Base-by-base conservation (phyloP, 2,329 filamentous ascomycete genomes). In the Hypoxylon sp. region DNA sequence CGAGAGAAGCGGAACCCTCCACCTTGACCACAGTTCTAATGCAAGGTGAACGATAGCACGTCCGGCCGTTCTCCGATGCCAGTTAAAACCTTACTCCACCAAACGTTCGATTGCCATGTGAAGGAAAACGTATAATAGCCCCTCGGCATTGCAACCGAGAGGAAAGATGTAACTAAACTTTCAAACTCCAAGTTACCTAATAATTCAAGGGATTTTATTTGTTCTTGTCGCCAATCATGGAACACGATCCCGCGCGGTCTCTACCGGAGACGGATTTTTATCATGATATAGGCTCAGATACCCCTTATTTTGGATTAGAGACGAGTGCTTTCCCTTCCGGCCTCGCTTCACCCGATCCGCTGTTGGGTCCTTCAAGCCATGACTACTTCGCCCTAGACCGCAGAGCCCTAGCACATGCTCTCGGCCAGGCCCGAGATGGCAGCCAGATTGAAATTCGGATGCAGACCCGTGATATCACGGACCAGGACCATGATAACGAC, bases 281-380 rank as follows among this genome's bases (percentile, higher is more conserved):
- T 31, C 54, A 47, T 24, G 65, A 66, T 17, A 14, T 44, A 11
- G 70, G 59, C 39, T 13, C 60, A 24, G 59, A 72, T 33, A 70
- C 70, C 11, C 65, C 68, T 11, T 66, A 67, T 17, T 52, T 69
- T 6, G 63, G 56, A 31, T 29, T 69, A n/a, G 68, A 65, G 2
- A 60, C 63, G 0, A 57, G 54, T 22, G 60, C 70, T 39, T 63
- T 69, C 42, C 70, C 67, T 29, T 73, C 71, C 10, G 61, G 67
- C 39, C 35, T 73, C 31, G 69, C 69, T 2, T 73, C 71, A n/a
- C 65, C 71, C 22, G 70, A 72, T 31, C 65, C 71, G 37, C 47
- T 73, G 22, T 53, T 72, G 6, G 65, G 62, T 3, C 42, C 64
- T 5, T 58, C 64, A 5, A 37, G 29, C 22, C 47, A 51, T 5